Conservation (phyloP, 192 early-diverging fungal species). For the Jimgerdemannia flammicorona region DNA sequence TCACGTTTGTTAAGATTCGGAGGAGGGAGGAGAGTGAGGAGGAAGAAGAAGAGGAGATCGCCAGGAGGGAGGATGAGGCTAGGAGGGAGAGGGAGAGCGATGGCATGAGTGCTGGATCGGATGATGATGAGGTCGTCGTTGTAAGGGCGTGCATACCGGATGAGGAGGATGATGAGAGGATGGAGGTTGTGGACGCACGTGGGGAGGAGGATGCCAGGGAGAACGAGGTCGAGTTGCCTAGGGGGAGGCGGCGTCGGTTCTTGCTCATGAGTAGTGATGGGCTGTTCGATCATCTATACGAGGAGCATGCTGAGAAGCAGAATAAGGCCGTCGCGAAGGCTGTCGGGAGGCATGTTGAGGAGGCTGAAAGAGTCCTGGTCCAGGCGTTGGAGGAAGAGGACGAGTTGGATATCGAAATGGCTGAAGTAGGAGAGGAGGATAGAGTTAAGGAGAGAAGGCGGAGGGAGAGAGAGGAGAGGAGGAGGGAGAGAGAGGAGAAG, state of each 20-base stretch:
- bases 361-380: constrained; percentile 35
- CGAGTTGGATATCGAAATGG: constrained; percentile 21
- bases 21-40: constrained; percentile 6
- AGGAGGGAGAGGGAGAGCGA: neutral
- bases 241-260: constrained; percentile 34
- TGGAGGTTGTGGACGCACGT: neutral
- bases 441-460: constrained; percentile 13
- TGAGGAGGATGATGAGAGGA: neutral
- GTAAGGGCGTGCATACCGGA: constrained; percentile 3
- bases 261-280: constrained; percentile 58
- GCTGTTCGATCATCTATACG: constrained; percentile 55
- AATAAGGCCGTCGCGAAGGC: constrained; percentile 42
- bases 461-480: constrained; percentile 5
- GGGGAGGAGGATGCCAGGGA: neutral
- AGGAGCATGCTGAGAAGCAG: constrained; percentile 41
- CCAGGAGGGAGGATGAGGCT: no score
- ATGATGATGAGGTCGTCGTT: neutral
- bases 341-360: constrained; percentile 49
- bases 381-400: constrained; percentile 7
- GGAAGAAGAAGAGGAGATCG: constrained; percentile 1
- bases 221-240: constrained; percentile 1
- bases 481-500: neutral
- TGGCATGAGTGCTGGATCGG: neutral
- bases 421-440: constrained; percentile 26
- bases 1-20: constrained; percentile 44